These are phyloP conservation scores for Debaryomyces fabryi DNA, from an alignment of 1,139 yeast genomes.

Conservation along the genomic window DNA sequence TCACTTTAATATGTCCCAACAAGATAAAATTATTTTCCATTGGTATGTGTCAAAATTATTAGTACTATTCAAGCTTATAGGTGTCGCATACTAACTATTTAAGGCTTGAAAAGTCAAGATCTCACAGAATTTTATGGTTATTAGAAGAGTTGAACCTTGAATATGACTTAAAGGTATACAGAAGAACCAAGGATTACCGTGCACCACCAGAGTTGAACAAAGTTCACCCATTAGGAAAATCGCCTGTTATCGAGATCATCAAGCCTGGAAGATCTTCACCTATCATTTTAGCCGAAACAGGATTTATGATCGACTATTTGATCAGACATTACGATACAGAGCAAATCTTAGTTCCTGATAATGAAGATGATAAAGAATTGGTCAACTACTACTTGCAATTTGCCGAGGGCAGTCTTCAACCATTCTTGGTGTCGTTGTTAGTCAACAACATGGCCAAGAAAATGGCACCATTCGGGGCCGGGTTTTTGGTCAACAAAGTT, in stretches of 20 bases:
- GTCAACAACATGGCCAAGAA: slow-evolving; percentile 29
- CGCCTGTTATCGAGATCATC: slow-evolving; percentile 42
- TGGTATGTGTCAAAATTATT: slow-evolving; percentile 21
- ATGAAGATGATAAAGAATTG: slow-evolving; percentile 27
- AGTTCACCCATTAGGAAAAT: slow-evolving; percentile 45
- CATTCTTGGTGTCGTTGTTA: slow-evolving; percentile 33
- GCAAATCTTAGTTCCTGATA: slow-evolving; percentile 28
- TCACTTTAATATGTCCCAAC: background rate
- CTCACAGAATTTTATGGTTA: slow-evolving; percentile 44
- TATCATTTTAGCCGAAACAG: slow-evolving; percentile 39
- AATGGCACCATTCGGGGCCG: slow-evolving; percentile 35
- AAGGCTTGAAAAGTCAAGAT: slow-evolving; percentile 41
- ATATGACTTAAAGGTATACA: slow-evolving; percentile 37
- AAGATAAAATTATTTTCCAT: slow-evolving; percentile 22
- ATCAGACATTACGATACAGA: slow-evolving; percentile 31
- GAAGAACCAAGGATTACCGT: slow-evolving; percentile 30
- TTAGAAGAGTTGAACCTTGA: slow-evolving; percentile 38
- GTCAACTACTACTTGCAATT: slow-evolving; percentile 42
- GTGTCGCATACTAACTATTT: slow-evolving; percentile 10
- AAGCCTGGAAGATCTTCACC: slow-evolving; percentile 22
- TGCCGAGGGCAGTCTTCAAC: slow-evolving; percentile 45
- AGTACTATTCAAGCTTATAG: background rate
- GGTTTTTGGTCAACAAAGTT: slow-evolving; percentile 27
- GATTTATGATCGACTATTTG: slow-evolving; percentile 38
- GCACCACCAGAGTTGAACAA: slow-evolving; percentile 39